Base-by-base conservation (phyloP, 2,329 filamentous ascomycete species). In the Epichloe amarillans region DNA sequence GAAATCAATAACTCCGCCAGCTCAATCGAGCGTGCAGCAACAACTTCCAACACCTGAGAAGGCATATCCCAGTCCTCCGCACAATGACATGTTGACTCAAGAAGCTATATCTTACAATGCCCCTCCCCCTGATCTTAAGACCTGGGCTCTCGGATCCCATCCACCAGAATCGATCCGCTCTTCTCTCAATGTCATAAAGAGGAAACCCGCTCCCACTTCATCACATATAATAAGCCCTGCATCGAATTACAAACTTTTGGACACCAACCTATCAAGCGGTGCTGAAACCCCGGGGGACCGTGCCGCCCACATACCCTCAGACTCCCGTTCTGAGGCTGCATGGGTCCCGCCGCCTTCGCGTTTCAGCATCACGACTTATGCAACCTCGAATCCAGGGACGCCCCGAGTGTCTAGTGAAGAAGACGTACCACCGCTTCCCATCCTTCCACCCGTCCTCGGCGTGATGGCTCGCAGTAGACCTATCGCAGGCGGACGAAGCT, bases 301-400 rank as follows among this genome's bases (percentile, higher is more conserved):
- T 30, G 12, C 35, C 11, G 54, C 36, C 51, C 15, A 15, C 56
- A 59, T 47, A 38, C 52, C 62, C 41, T 41, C 45, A 23, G 53
- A 45, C 30, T 46, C 48, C 11, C 30, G 37, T 23, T 8, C 64
- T 19, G 60, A 68, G 12, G 59, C 63, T 52, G 52, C 73, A 38
- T 74, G 72, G 69, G 65, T 68, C 12, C 74, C 78, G 51, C 77
- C 78, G 5, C 64, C 69, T 2, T 84, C 80, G 46, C 76, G 77
- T 44, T 85, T 84, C 63, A 85, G 80, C 64, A 69, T 77, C 55
- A 82, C 78, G 7, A 84, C 80, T 2, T 81, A 77, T 58, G 72
- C 75, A 23, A 77, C 79, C 2, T 75, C 77, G 2, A 52, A 56
- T 40, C 49, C 58, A 30, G 61, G 58, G 30, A 61, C 63, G 12